phyloP scores from a whole-genome alignment of 129 eudicot species.

The Centaurea solstitialis region DNA sequence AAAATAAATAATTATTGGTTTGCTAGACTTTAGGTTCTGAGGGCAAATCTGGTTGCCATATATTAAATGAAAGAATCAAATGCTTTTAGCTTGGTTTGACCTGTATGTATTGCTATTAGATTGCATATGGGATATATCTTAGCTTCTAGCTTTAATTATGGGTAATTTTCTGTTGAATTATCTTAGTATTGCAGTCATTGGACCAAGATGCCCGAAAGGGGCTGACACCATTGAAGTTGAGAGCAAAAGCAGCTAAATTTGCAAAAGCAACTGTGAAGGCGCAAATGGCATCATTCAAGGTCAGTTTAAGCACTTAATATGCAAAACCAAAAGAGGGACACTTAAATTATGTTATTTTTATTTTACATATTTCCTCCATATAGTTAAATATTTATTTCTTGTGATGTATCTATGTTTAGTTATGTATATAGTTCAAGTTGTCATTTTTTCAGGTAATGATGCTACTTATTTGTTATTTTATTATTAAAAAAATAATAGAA shows the following conservation, averaged over 20 bases:
- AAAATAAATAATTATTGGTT: not conserved
- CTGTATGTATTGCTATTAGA: conserved; percentile 11
- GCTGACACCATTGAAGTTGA: conserved; percentile 86
- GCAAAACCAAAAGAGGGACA: not conserved
- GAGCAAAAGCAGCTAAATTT: conserved; percentile 98
- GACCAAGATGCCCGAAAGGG: conserved; percentile 86
- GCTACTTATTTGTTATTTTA: not conserved
- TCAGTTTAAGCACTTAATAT: conserved; percentile 16
- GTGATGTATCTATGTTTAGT: not conserved
- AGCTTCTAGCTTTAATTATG: conserved; percentile 21
- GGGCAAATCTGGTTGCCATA: not conserved
- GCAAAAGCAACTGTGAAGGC: conserved; percentile 91
- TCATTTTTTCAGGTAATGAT: not conserved
- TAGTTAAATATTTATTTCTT: conserved; percentile 11
- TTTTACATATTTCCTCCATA: not conserved
- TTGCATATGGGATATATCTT: not conserved
- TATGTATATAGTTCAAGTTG: not conserved
- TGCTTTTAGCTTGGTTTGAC: not conserved
- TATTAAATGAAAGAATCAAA: not conserved
- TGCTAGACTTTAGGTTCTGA: not conserved
- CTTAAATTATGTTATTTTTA: not conserved
- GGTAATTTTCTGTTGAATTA: conserved; percentile 27
- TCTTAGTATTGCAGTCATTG: conserved; percentile 90
- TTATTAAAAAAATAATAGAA: not conserved
- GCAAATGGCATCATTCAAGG: conserved; percentile 99